These are phyloP conservation scores for Populus tomentosa DNA, from an alignment of 441 rosid species.

Conservation along the genomic window DNA sequence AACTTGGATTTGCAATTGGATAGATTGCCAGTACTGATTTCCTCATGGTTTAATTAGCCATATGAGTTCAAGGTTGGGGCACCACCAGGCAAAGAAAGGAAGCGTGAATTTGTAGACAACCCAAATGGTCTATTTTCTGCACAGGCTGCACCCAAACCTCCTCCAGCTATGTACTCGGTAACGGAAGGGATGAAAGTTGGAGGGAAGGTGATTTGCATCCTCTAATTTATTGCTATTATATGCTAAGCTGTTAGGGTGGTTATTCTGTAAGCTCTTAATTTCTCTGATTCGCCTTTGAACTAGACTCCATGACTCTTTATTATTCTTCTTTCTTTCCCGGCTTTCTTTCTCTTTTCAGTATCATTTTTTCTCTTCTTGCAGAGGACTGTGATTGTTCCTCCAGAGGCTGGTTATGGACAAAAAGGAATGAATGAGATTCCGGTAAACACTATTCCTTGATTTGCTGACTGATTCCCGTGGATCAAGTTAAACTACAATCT, in stretches of 20 bases:
- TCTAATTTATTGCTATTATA: background rate
- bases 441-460: conserved; percentile 28
- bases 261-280: background rate
- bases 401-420: conserved; percentile 78
- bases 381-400: conserved; percentile 89
- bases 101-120: conserved; percentile 76
- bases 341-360: background rate
- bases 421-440: conserved; percentile 95
- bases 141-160: conserved; percentile 96
- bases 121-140: conserved; percentile 95
- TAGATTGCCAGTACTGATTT: conserved; percentile 6
- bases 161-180: conserved; percentile 75
- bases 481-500: background rate
- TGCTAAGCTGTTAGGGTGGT: background rate
- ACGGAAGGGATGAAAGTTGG: conserved; percentile 91
- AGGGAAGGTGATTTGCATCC: conserved; percentile 63
- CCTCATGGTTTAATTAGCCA: conserved; percentile 39
- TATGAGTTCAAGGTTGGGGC: conserved; percentile 87
- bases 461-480: background rate
- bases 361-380: conserved; percentile 23
- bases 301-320: background rate
- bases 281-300: background rate
- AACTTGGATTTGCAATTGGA: background rate
- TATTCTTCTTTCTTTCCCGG: background rate
- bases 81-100: conserved; percentile 80